Evolutionary conservation across 441 rosid genomes (phyloP), one percentile per base, ranked within the genome.

Genomic region (Arabidopsis lyrata): DNA sequence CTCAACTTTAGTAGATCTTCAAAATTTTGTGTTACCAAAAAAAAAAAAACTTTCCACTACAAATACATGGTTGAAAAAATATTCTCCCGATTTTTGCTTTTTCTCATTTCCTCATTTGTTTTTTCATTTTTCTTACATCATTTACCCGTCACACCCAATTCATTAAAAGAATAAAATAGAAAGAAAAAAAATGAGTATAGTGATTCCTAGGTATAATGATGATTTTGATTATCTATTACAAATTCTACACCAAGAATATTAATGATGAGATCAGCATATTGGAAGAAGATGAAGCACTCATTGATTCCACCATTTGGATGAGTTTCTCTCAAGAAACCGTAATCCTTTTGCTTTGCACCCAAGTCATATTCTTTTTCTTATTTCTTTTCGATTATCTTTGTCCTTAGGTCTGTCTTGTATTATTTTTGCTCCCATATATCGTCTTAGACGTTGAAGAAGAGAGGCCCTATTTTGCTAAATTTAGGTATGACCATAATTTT

Each of bases 251-350:
- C 70, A 68, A 75, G 68, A 62, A 34, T 68, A 35, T 9, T 35
- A 45, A 62, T 76, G 66, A 76, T 76, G 75, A 69, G 64, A 62
- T 10, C 59, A 76, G 57, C 53, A 62, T 68, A 62, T 54, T 63
- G 63, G 29, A 55, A 53, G 63, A 72, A 72, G 70, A 36, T 66
- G 61, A 61, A 61, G 75, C 42, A 75, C 74, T 75, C 79, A 75
- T 69, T 76, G 75, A 61, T 68, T 68, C 79, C 74, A 75, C 79
- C 74, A 68, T 61, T 75, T 68, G 59, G 74, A 76, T 62, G 79
- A 76, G 79, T 69, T 76, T 68, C 53, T 69, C 79, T 69, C 36
- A 76, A 76, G 79, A 54, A 68, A 76, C 79, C 79, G 75, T 69
- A 76, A 76, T 63, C 79, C 56, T 64, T 62, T 76, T 76, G 79